These are phyloP conservation scores for Pleurotus pulmonarius DNA, from an alignment of 768 basidiomycete species.

Conservation along the genomic window DNA sequence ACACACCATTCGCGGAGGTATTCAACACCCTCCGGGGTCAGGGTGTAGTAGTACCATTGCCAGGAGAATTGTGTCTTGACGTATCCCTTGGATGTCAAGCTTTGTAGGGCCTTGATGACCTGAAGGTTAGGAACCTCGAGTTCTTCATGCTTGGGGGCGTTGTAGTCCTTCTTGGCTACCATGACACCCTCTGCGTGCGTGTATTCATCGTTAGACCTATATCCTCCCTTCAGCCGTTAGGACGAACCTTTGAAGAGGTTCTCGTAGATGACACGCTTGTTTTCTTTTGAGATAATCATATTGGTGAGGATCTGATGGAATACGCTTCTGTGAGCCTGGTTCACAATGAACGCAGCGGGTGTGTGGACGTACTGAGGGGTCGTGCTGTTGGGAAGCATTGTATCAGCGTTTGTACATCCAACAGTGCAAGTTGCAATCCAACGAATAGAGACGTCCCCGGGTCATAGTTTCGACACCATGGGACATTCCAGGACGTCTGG, in stretches of 20 bases:
- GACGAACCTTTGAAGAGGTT: slow-evolving; percentile 97
- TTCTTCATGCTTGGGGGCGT: slow-evolving; percentile 95
- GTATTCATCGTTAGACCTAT: neutral
- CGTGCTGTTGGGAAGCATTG: neutral
- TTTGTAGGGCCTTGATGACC: slow-evolving; percentile 70
- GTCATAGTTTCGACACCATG: neutral
- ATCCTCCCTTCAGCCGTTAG: neutral
- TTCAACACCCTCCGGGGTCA: slow-evolving; percentile 96
- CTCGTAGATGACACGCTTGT: slow-evolving; percentile 96
- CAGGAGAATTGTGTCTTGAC: slow-evolving; percentile 99
- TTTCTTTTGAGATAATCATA: slow-evolving; percentile 97
- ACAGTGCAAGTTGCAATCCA: neutral
- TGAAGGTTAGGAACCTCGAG: slow-evolving; percentile 67
- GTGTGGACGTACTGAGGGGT: neutral
- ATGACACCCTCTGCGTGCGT: slow-evolving; percentile 82
- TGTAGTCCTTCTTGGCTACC: slow-evolving; percentile 99
- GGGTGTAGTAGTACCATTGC: slow-evolving; percentile 98
- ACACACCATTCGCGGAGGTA: slow-evolving; percentile 87
- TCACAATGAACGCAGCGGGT: neutral
- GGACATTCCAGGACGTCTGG: neutral
- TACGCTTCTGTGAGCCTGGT: neutral
- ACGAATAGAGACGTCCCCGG: neutral
- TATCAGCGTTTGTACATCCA: slow-evolving; percentile 3
- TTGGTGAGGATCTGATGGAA: slow-evolving; percentile 31
- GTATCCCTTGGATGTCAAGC: slow-evolving; percentile 69